phyloP scores from a whole-genome alignment of 768 basidiomycete genomes.

The Hemileccinum impolitum region DNA sequence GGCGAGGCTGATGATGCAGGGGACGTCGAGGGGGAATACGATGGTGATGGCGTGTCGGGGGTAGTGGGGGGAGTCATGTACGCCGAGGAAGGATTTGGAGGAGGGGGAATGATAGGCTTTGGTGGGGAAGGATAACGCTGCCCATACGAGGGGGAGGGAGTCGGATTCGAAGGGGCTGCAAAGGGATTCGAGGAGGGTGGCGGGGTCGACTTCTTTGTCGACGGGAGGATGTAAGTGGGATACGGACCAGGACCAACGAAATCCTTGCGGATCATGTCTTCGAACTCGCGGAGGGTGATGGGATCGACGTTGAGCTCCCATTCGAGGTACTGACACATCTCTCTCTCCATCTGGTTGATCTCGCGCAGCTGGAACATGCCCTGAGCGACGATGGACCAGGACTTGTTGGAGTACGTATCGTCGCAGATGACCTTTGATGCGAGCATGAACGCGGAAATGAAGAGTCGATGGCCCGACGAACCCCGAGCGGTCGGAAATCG shows the following conservation, averaged over 20 bases:
- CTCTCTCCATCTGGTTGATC: slow-evolving; percentile 80
- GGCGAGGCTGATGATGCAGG: slow-evolving; percentile 63
- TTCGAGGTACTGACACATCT: slow-evolving; percentile 85
- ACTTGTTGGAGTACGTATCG: slow-evolving; percentile 92
- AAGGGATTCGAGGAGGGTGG: slow-evolving; percentile 31
- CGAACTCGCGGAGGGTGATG: slow-evolving; percentile 56
- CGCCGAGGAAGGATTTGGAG: slow-evolving; percentile 9
- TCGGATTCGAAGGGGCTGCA: slow-evolving; percentile 29
- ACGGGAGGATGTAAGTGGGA: slow-evolving; percentile 58
- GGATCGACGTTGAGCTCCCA: slow-evolving; percentile 85
- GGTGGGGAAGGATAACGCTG: slow-evolving; percentile 32
- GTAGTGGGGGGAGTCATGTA: slow-evolving; percentile 34
- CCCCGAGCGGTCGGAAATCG: slow-evolving; percentile 76
- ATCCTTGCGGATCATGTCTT: slow-evolving; percentile 55
- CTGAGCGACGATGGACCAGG: slow-evolving; percentile 88
- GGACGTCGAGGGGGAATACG: slow-evolving; percentile 49
- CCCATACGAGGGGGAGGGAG: slow-evolving; percentile 28
- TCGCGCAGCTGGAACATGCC: slow-evolving; percentile 75
- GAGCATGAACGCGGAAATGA: slow-evolving; percentile 75
- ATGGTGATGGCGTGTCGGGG: slow-evolving; percentile 55
- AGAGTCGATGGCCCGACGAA: slow-evolving; percentile 67
- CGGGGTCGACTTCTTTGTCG: slow-evolving; percentile 59
- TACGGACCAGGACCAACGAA: slow-evolving; percentile 56
- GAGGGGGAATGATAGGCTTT: slow-evolving; percentile 22
- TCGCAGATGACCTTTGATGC: slow-evolving; percentile 83